Evolutionary conservation across 768 basidiomycete species (phyloP), one percentile per base, ranked within the genome.

Genomic region (Termitomyces sp.): DNA sequence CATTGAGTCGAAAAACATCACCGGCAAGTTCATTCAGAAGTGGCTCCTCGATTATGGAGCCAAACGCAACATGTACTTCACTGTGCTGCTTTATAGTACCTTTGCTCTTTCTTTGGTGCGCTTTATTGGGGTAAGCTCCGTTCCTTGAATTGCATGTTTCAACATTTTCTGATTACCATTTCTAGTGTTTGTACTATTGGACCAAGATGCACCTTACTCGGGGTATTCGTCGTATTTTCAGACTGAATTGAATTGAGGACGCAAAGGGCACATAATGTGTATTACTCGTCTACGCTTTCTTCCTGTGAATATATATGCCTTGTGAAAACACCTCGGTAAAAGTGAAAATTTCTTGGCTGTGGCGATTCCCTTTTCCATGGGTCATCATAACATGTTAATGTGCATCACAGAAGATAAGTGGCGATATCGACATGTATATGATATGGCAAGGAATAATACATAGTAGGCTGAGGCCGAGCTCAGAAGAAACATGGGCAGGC

Each of bases 61-160:
- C 36, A 79, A 81, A 69, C 81, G 87, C 68, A 83, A 83, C 66
- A 73, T 69, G 49, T 87, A 86, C 72, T 87, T 88, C 69, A 77
- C 80, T 17, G 75, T 87, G 54, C 80, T 88, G 64, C 76, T 88
- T 59, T 88, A 82, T 72, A 79, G 83, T 46, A 88, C 86, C 8
- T 87, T 87, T 65, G 75, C 62, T 12, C 77, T 88, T 29, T 77
- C 86, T 31, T 67, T 79, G 56, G 77, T 87, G 63, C 82, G 86
- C 66, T 87, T 88, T 72, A 17, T 69, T 43, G 87, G 86, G 65
- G 86, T 87, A 66, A 66, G 86, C 36, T 20, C 25, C 6, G n/a
- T 25, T 20, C 4, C 6, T 52, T 2, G 20, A 20, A 1, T 8
- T 52, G n/a, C 1, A 37, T 25, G 15, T 25, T 4, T 50, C 15